These are phyloP conservation scores for Magnolia changhungtana DNA, from an alignment of 164 flowering plant genomes.

Conservation along the genomic window DNA sequence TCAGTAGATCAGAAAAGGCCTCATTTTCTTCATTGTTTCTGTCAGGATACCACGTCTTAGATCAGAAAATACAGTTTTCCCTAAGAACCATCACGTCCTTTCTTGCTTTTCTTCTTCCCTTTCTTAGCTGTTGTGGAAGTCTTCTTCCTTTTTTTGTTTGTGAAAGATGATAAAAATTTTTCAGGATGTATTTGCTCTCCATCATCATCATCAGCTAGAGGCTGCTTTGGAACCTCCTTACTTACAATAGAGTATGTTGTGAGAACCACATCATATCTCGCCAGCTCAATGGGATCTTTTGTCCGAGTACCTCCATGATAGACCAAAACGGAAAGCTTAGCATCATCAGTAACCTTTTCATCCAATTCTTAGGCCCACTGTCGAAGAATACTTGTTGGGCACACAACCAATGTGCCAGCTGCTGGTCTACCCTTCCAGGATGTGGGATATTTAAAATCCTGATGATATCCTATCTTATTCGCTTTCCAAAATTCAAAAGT, in stretches of 20 bases:
- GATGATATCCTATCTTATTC: constrained; percentile 33
- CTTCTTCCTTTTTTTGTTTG: constrained; percentile 63
- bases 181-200: constrained; percentile 55
- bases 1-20: too few species aligned
- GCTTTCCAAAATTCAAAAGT: constrained; percentile 26
- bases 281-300: constrained; percentile 70
- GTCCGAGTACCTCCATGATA: constrained; percentile 91
- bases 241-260: constrained; percentile 91
- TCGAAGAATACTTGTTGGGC: constrained; percentile 93
- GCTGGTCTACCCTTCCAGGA: constrained; percentile 55
- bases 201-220: constrained; percentile 77
- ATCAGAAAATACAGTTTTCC: too few species aligned
- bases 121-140: constrained; percentile 39
- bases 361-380: constrained; percentile 93
- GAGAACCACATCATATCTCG: too few species aligned
- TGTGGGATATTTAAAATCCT: constrained; percentile 26
- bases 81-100: constrained; percentile 43
- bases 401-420: constrained; percentile 93
- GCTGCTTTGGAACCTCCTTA: constrained; percentile 94
- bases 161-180: constrained; percentile 53
- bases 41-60: too few species aligned
- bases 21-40: too few species aligned
- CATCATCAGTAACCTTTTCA: constrained; percentile 68
- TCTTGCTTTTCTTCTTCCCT: constrained; percentile 66
- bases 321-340: constrained; percentile 62